phyloP scores from a whole-genome alignment of 2,329 filamentous ascomycete genomes.

The Chaetoscypha palmicola region DNA sequence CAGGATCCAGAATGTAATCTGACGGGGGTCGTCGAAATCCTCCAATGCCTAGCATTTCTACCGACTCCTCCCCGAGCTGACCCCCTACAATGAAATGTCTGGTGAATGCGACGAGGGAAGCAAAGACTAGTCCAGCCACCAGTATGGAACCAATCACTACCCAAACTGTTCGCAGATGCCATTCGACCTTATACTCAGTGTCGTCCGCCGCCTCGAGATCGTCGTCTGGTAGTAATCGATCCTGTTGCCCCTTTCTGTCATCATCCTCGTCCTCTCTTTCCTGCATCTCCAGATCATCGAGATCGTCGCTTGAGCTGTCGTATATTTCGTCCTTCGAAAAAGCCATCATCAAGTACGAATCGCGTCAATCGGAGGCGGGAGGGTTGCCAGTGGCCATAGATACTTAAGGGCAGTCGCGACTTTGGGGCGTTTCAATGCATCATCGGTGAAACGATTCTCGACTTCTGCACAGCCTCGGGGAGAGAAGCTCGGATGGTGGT shows the following conservation, averaged over 20 bases:
- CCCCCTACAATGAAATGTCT: slow-evolving; percentile 20
- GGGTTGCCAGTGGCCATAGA: too few species aligned
- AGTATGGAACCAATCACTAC: slow-evolving; percentile 21
- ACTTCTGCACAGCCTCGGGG: not conserved
- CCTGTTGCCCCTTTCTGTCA: slow-evolving; percentile 18
- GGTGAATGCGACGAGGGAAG: slow-evolving; percentile 19
- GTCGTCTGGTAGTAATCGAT: slow-evolving; percentile 22
- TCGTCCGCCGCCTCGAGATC: slow-evolving; percentile 13
- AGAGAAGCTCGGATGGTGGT: not conserved
- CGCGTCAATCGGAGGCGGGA: not conserved
- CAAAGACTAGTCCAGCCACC: slow-evolving; percentile 16
- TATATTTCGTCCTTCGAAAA: slow-evolving; percentile 2
- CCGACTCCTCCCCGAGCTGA: slow-evolving; percentile 4
- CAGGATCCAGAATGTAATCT: slow-evolving; percentile 50
- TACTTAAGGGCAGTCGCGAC: not conserved
- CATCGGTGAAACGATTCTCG: not conserved
- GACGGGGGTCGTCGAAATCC: slow-evolving; percentile 31
- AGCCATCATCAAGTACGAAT: slow-evolving; percentile 10
- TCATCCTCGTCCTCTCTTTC: slow-evolving; percentile 19
- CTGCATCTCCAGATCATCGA: slow-evolving; percentile 26
- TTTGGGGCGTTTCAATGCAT: slow-evolving; percentile 6
- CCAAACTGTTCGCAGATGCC: slow-evolving; percentile 28
- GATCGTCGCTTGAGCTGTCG: slow-evolving; percentile 11
- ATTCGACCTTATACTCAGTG: slow-evolving; percentile 23
- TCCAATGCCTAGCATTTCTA: slow-evolving; percentile 13